A percentile compares a stretch with the other conserved stretches of the same genome.
phyloP scores from a whole-genome alignment of 2,329 filamentous ascomycete genomes.

The Fusarium domesticum region DNA sequence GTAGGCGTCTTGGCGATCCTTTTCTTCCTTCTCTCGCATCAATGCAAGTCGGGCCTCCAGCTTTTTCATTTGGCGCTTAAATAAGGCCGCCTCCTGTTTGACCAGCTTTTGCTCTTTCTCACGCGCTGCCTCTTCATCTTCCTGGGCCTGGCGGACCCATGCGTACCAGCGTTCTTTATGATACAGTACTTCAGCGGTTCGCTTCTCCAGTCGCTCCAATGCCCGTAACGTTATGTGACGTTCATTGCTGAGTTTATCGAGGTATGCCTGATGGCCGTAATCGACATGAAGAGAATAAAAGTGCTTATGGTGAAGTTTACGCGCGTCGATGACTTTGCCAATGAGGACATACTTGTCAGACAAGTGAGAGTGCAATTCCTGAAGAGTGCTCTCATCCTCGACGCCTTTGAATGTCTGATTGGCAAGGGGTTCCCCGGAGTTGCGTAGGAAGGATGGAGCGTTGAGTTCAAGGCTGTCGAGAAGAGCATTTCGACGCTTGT shows the following conservation, averaged over 20 bases:
- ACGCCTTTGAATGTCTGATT: constrained; percentile 23
- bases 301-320: constrained; percentile 25
- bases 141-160: constrained; percentile 26
- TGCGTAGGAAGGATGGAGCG: constrained; percentile 12
- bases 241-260: constrained; percentile 26
- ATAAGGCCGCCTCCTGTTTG: constrained; percentile 29
- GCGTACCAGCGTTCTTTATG: constrained; percentile 25
- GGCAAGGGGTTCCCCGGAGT: constrained; percentile 12
- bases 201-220: constrained; percentile 16
- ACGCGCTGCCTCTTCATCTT: constrained; percentile 22
- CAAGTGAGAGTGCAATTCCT: constrained; percentile 20
- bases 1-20: constrained; percentile 28
- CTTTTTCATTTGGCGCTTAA: constrained; percentile 26
- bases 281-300: constrained; percentile 26
- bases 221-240: constrained; percentile 18
- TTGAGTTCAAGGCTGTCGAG: constrained; percentile 21
- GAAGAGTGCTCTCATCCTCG: constrained; percentile 8
- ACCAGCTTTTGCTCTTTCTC: constrained; percentile 31
- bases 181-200: constrained; percentile 20
- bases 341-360: constrained; percentile 23
- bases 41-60: constrained; percentile 19
- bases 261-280: constrained; percentile 27
- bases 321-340: constrained; percentile 26
- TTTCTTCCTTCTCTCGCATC: constrained; percentile 25
- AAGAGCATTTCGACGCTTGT: constrained; percentile 27